Evolutionary conservation across 2,329 filamentous ascomycete genomes (phyloP).

Genomic region (Hypoxylon rubiginosum): DNA sequence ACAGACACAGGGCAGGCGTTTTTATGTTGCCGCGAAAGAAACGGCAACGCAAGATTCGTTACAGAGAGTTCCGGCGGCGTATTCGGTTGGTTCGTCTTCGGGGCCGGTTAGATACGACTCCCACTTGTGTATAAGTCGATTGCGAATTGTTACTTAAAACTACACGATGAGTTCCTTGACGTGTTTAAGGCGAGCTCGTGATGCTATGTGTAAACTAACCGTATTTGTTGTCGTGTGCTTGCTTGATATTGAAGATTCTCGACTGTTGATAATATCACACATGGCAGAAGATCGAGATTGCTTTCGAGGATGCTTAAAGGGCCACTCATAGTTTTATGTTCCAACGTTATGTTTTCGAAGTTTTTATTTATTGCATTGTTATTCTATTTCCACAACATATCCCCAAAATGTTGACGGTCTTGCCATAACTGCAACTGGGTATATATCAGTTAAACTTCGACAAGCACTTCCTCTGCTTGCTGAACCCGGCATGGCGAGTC

Average conservation of each 20-base stretch:
- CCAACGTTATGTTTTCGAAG: background rate
- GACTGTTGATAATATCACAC: too few relatives aligned
- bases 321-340: too few relatives aligned
- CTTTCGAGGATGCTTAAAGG: too few relatives aligned
- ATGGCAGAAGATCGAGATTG: too few relatives aligned
- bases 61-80: constrained; percentile 19
- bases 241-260: background rate
- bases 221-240: background rate
- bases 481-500: background rate
- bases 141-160: constrained; percentile 6
- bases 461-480: background rate
- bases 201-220: background rate
- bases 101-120: constrained; percentile 1
- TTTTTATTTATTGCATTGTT: background rate
- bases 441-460: background rate
- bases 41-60: background rate
- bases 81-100: constrained; percentile 14
- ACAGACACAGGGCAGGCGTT: constrained; percentile 14
- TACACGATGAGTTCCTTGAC: background rate
- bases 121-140: constrained; percentile 22
- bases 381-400: background rate
- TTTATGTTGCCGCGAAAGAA: background rate
- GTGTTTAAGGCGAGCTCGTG: background rate
- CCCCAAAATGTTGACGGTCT: background rate
- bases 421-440: background rate